Percentiles rank a stretch among this genome's conserved stretches.
These are phyloP conservation scores for Fragilariopsis cylindrus DNA, from an alignment of 108 stramenopile genomes.

Conservation along the genomic window DNA sequence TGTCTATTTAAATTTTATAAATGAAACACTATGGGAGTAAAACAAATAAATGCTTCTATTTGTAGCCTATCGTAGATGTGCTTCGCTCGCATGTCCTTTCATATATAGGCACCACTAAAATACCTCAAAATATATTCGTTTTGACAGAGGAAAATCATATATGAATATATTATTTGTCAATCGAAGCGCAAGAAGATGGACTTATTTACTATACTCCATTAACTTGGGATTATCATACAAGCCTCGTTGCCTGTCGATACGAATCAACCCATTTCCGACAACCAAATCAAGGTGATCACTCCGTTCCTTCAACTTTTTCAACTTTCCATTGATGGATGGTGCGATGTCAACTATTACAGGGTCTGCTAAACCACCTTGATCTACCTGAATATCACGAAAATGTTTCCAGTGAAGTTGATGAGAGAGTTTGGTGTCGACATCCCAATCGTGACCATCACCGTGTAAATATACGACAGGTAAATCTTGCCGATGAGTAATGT, in stretches of 20 bases:
- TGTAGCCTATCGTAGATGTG: too few relatives aligned
- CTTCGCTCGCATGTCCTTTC: too few relatives aligned
- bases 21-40: too few relatives aligned
- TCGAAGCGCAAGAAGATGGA: too few relatives aligned
- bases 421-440: constrained; percentile 24
- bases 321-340: background rate
- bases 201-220: background rate
- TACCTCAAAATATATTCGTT: too few relatives aligned
- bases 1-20: too few relatives aligned
- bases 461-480: constrained; percentile 34
- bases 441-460: constrained; percentile 43
- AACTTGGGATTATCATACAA: constrained; percentile 13
- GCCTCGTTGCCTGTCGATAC: constrained; percentile 32
- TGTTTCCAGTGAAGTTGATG: constrained; percentile 26
- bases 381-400: constrained; percentile 28
- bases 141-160: too few relatives aligned
- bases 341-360: constrained; percentile 32
- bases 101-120: too few relatives aligned
- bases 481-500: constrained; percentile 8
- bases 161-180: too few relatives aligned
- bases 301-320: constrained; percentile 9
- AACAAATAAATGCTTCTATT: too few relatives aligned
- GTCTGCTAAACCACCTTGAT: constrained; percentile 28
- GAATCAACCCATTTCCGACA: constrained; percentile 26
- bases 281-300: constrained; percentile 13